Percentiles rank a stretch among this genome's conserved stretches.
Conservation (phyloP, 306 rosid species). For the Acacia acuminata region DNA sequence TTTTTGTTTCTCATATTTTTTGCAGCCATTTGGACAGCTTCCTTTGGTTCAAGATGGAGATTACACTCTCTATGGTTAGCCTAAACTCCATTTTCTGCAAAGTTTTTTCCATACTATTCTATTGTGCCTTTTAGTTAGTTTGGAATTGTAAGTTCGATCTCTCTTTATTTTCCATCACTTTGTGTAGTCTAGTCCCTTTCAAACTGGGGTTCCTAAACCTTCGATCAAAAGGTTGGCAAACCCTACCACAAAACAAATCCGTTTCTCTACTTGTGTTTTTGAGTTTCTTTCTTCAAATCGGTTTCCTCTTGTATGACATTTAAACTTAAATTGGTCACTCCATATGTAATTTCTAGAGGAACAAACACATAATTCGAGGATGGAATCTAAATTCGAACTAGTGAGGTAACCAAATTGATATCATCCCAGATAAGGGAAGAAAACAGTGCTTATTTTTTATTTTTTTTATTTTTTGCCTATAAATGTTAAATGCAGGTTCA, state of each 20-base stretch:
- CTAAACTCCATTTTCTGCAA: neutral
- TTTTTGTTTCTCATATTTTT: neutral
- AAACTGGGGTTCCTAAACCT: neutral
- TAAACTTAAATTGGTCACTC: neutral
- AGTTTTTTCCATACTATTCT: neutral
- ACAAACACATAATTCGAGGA: neutral
- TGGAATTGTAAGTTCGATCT: neutral
- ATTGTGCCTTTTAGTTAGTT: neutral
- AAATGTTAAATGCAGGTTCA: neutral
- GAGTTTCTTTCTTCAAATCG: neutral
- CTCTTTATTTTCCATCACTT: neutral
- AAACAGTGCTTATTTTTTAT: neutral
- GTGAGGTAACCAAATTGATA: too few relatives aligned
- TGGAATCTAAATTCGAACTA: neutral
- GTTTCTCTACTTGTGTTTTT: neutral
- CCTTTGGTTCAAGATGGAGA: conserved; percentile 59
- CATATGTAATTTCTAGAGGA: neutral
- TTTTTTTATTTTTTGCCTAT: neutral
- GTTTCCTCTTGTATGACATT: too few relatives aligned
- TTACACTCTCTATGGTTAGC: conserved; percentile 49
- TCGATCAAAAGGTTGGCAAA: neutral
- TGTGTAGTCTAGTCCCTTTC: neutral
- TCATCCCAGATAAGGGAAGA: neutral
- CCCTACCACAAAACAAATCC: too few relatives aligned
- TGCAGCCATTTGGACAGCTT: conserved; percentile 55